A percentile compares a stretch with the other conserved stretches of the same genome.
Evolutionary conservation across 257 asterid genomes (phyloP).

Genomic region (Ballota nigra): DNA sequence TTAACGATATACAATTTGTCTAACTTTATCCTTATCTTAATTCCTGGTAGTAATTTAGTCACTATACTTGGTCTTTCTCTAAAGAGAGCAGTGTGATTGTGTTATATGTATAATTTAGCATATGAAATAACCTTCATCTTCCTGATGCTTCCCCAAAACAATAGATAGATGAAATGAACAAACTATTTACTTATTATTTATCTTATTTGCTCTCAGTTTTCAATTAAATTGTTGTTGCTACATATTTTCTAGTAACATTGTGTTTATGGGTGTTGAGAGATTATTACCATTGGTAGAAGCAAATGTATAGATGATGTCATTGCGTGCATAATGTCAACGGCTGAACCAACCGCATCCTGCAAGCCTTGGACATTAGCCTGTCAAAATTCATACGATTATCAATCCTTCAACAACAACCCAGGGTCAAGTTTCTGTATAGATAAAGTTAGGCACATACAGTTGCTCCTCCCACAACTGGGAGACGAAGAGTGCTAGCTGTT

Average conservation of each 20-base stretch:
- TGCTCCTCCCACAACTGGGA: constrained; percentile 83
- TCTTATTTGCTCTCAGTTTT: not conserved
- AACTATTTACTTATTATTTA: not conserved
- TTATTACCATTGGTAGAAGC: constrained; percentile 60
- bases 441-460: constrained; percentile 41
- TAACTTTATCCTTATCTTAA: too few species aligned
- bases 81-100: not conserved
- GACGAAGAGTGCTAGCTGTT: constrained; percentile 91
- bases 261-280: constrained; percentile 6
- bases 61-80: not conserved
- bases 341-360: constrained; percentile 80
- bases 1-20: not conserved
- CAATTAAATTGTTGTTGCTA: too few species aligned
- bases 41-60: too few species aligned
- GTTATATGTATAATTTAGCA: not conserved
- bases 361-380: constrained; percentile 72
- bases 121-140: not conserved
- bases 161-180: not conserved
- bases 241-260: too few species aligned
- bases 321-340: constrained; percentile 74
- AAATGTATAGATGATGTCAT: constrained; percentile 52
- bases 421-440: not conserved
- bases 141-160: not conserved
- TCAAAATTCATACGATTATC: constrained; percentile 8
- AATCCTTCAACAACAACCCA: constrained; percentile 7